Evolutionary conservation across 2,329 filamentous ascomycete genomes (phyloP).

Genomic region (Scolecobasidium constrictum): DNA sequence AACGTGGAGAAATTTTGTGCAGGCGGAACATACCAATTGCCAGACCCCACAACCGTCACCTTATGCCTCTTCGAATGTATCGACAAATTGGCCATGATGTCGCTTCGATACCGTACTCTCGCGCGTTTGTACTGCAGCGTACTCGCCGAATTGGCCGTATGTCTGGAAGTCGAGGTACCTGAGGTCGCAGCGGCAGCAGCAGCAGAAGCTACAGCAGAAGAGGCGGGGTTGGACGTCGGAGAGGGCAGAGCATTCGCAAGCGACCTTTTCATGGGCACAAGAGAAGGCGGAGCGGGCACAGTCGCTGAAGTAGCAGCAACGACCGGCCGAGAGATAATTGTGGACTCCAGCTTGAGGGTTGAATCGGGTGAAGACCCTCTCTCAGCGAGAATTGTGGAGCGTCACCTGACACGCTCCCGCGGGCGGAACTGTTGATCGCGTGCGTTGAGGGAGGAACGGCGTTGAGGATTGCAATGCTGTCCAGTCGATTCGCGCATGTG

Average conservation of each 20-base stretch:
- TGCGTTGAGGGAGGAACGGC: too few species aligned
- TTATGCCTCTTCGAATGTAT: conserved; percentile 60
- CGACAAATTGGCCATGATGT: neutral
- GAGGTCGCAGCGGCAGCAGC: neutral
- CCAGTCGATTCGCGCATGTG: too few species aligned
- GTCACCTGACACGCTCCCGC: too few species aligned
- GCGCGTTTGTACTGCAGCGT: conserved; percentile 3
- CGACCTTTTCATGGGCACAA: neutral
- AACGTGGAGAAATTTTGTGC: too few species aligned
- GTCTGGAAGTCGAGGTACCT: neutral
- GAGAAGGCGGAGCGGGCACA: neutral
- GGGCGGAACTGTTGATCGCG: too few species aligned
- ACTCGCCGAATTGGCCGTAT: neutral
- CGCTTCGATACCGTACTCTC: neutral
- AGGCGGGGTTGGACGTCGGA: neutral
- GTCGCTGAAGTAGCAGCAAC: too few species aligned
- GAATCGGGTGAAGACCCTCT: too few species aligned
- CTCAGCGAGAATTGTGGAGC: too few species aligned
- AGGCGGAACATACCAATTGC: conserved; percentile 88
- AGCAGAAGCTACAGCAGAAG: neutral
- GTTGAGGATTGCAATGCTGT: too few species aligned
- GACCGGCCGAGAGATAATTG: neutral
- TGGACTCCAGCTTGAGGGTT: neutral
- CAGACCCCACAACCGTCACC: conserved; percentile 87
- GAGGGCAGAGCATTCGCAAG: neutral